Base-by-base conservation (phyloP, 2,329 filamentous ascomycete species). In the Colletotrichum sp. region DNA sequence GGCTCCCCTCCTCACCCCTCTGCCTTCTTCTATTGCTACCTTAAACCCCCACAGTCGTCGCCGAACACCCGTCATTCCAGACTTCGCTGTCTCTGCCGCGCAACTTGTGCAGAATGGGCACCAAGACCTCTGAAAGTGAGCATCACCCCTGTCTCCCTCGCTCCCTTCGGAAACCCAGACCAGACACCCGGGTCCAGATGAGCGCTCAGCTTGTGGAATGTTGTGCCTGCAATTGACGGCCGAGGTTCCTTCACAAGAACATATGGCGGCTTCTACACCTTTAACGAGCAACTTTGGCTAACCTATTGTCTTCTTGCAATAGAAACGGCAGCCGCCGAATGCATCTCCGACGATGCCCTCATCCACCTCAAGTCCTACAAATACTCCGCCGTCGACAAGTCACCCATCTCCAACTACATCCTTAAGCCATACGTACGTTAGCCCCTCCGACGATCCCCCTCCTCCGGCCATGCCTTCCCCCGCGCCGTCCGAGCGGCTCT, bases 351-450 rank as follows among this genome's bases (percentile, higher is more conserved):
- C 81, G 96, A 99, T 82, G 95, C 95, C 71, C 91, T 99, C 80
- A 90, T 94, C 76, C 96, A 98, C 84, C 93, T 99, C 81, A 97
- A 96, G 86, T 93, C 94, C 76, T 99, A 99, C 92, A 98, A 98
- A 84, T 99, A 99, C 86, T 98, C 96, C 80, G 95, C 94, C 81
- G 96, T 99, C 85, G 97, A 99, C 89, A 96, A 98, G 86, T 98
- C 96, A 67, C 94, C 94, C 77, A 92, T 98, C 75, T 99, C 97
- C 73, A 92, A 96, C 85, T 98, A 99, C 86, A 95, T 99, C 83
- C 91, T 99, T 67, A 94, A 94, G 80, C 96, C 98, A 83, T 99
- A 98, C 88, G 97, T 99, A 94, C 84, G 94, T 48, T 87, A 60
- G 55, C 75, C 76, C 65, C 58, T 76, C 74, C 74, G 65, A 65